phyloP scores from a whole-genome alignment of 2,329 filamentous ascomycete species.

The Ceratocystis papillata region DNA sequence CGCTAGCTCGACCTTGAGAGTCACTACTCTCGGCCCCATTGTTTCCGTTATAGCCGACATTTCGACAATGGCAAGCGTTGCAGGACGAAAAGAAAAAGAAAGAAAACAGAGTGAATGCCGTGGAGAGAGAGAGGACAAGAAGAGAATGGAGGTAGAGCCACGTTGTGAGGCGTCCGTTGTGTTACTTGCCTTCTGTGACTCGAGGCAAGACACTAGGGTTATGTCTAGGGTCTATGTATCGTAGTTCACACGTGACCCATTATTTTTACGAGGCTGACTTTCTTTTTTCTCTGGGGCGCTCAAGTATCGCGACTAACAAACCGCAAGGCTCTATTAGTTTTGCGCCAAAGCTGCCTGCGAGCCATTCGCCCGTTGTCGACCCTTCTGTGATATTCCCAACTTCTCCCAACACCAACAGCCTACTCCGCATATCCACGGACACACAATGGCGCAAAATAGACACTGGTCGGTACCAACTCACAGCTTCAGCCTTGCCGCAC shows the following conservation, averaged over 20 bases:
- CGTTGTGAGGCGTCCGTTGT: background rate
- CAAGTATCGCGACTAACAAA: background rate
- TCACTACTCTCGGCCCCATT: conserved; percentile 33
- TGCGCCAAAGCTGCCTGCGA: background rate
- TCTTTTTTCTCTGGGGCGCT: background rate
- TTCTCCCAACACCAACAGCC: background rate
- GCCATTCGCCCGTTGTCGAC: background rate
- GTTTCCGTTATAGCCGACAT: background rate
- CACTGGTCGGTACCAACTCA: conserved; percentile 52
- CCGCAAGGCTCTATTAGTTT: background rate
- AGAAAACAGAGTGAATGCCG: background rate
- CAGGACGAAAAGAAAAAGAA: background rate
- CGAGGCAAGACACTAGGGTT: background rate
- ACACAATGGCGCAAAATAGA: conserved; percentile 54
- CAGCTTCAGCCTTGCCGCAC: background rate
- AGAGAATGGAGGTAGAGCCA: background rate
- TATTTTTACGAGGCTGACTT: background rate
- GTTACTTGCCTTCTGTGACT: background rate
- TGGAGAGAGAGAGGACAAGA: no score
- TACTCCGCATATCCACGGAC: background rate
- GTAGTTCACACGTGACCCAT: background rate
- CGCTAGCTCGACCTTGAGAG: conserved; percentile 63
- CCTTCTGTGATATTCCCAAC: background rate
- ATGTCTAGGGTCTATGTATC: accelerated
- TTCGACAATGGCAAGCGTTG: background rate